Conservation (phyloP, 352 stramenopile species). For the Globisporangium echinulatum region DNA sequence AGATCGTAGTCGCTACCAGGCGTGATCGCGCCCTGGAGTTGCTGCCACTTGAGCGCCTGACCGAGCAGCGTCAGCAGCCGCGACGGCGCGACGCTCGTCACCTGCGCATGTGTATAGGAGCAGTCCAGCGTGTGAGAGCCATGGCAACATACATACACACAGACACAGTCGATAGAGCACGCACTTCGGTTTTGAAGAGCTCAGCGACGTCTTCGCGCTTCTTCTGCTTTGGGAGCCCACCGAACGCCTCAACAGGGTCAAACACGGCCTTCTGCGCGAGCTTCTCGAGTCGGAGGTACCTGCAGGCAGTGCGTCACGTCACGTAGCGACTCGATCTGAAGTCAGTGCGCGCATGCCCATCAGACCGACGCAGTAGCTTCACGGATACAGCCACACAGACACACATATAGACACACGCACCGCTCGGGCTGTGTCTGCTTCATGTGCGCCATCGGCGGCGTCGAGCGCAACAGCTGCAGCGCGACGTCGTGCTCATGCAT, state of each 20-base stretch:
- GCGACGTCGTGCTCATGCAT: constrained; percentile 76
- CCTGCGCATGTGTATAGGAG: constrained; percentile 1
- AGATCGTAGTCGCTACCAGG: constrained; percentile 74
- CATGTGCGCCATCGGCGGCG: constrained; percentile 41
- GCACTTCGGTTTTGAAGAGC: constrained; percentile 62
- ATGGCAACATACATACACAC: neutral
- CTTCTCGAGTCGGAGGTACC: constrained; percentile 70
- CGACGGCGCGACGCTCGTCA: constrained; percentile 74
- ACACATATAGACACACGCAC: constrained; percentile 11
- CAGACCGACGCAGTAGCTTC: too few relatives aligned
- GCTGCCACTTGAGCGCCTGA: constrained; percentile 89
- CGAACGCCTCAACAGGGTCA: constrained; percentile 65
- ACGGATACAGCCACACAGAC: neutral
- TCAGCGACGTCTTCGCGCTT: constrained; percentile 72
- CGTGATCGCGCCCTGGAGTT: constrained; percentile 60
- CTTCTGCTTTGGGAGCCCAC: constrained; percentile 66
- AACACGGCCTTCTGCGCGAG: constrained; percentile 63
- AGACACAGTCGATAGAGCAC: neutral
- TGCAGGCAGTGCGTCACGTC: constrained; percentile 1
- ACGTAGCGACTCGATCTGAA: too few relatives aligned
- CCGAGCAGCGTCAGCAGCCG: constrained; percentile 82
- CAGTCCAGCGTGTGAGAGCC: neutral
- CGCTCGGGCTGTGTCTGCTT: constrained; percentile 44
- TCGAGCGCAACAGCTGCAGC: constrained; percentile 43
- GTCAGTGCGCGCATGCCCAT: too few relatives aligned